A percentile compares a stretch with the other conserved stretches of the same genome.
Evolutionary conservation across 2,329 filamentous ascomycete genomes (phyloP).

Genomic region (Penicillium sp.): DNA sequence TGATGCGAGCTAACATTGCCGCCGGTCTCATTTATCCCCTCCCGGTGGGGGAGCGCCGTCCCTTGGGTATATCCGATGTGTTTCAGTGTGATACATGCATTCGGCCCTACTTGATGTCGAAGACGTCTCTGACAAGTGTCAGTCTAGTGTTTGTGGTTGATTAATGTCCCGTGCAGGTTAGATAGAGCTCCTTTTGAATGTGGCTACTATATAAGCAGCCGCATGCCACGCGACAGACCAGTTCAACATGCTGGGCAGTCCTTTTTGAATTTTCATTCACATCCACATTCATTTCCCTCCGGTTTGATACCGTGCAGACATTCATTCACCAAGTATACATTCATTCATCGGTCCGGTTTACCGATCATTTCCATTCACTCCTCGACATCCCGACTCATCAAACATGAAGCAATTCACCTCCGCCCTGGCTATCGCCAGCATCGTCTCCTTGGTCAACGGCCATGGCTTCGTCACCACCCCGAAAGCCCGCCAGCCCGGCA

Average conservation of each 20-base stretch:
- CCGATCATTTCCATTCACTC: constrained; percentile 16
- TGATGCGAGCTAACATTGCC: constrained; percentile 3
- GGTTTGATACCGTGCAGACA: constrained; percentile 18
- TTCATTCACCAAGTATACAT: constrained; percentile 12
- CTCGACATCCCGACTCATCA: constrained; percentile 25
- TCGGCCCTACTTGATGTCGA: constrained; percentile 2
- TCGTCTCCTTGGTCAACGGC: constrained; percentile 42
- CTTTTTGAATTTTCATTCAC: constrained; percentile 13
- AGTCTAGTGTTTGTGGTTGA: constrained; percentile 12
- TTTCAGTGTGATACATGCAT: constrained; percentile 13
- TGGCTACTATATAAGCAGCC: constrained; percentile 10
- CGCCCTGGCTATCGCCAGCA: constrained; percentile 37
- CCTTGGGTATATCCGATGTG: constrained; percentile 8
- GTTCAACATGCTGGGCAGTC: constrained; percentile 13
- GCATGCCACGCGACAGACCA: background rate
- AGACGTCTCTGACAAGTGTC: background rate
- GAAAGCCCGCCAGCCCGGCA: constrained; percentile 43
- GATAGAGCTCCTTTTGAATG: background rate
- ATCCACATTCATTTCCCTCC: constrained; percentile 16
- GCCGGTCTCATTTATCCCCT: constrained; percentile 8
- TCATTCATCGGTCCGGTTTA: constrained; percentile 16
- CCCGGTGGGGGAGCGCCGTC: constrained; percentile 6
- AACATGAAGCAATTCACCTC: constrained; percentile 35
- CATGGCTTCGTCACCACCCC: constrained; percentile 49
- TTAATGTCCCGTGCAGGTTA: background rate